phyloP scores from a whole-genome alignment of 768 basidiomycete species.

The Russula virescens region DNA sequence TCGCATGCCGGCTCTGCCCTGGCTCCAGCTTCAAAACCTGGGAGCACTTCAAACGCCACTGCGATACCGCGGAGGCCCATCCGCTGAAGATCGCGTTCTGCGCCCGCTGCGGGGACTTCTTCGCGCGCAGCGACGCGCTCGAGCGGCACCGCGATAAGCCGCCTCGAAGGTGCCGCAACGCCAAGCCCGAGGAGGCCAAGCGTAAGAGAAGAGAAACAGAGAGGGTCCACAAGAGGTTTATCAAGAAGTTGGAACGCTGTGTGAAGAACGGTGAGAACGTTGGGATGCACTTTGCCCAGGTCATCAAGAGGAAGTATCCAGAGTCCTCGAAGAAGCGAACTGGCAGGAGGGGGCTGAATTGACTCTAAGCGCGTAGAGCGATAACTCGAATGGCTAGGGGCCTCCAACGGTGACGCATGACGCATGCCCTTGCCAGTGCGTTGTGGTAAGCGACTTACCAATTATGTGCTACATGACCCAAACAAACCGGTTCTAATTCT shows the following conservation, averaged over 20 bases:
- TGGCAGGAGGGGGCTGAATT: neutral
- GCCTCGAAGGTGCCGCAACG: neutral
- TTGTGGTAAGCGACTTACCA: too few species aligned
- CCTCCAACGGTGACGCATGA: too few species aligned
- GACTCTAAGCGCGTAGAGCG: neutral
- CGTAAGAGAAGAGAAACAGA: neutral
- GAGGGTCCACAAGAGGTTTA: neutral
- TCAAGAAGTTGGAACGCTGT: neutral
- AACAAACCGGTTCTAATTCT: too few species aligned
- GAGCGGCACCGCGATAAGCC: neutral
- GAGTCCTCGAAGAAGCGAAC: neutral
- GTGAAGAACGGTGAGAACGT: neutral
- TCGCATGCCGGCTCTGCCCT: constrained; percentile 2
- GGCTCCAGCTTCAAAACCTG: neutral
- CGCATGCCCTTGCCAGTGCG: too few species aligned
- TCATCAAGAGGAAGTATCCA: neutral
- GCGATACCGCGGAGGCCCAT: neutral
- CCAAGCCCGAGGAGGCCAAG: neutral
- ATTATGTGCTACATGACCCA: too few species aligned
- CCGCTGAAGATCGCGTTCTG: neutral
- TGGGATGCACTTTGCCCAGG: neutral
- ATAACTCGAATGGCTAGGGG: too few species aligned
- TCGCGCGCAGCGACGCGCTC: neutral
- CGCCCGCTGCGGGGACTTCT: neutral
- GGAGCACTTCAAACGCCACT: neutral